These are phyloP conservation scores for Xerocomus alliaceus DNA, from an alignment of 1,284 basidiomycete genomes.

Conservation along the genomic window DNA sequence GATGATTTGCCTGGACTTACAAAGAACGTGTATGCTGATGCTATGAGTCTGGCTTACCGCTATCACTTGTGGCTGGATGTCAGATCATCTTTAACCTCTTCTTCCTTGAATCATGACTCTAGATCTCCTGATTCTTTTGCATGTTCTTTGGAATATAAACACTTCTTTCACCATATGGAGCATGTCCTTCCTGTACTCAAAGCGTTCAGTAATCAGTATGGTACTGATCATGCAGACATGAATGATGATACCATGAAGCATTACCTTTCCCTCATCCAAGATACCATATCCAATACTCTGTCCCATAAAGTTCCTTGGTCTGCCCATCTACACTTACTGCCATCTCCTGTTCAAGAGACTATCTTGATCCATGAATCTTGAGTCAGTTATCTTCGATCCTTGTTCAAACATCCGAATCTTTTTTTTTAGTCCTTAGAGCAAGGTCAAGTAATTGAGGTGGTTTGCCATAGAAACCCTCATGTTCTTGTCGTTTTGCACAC, in stretches of 20 bases:
- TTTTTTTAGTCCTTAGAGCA: not conserved
- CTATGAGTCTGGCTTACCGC: not conserved
- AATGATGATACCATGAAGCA: too few relatives aligned
- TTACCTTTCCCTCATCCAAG: not conserved
- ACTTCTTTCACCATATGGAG: not conserved
- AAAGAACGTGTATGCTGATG: not conserved
- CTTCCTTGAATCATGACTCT: not conserved
- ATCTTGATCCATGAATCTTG: not conserved
- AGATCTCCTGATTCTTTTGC: not conserved
- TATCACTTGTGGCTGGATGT: not conserved
- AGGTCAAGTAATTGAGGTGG: not conserved
- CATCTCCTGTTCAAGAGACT: not conserved
- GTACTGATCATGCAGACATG: too few relatives aligned
- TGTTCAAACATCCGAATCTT: not conserved
- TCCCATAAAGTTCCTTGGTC: not conserved
- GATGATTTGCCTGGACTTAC: not conserved
- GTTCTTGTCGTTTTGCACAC: not conserved
- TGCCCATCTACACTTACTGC: not conserved
- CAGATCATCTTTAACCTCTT: not conserved
- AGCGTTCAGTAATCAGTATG: not conserved
- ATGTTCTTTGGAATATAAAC: not conserved
- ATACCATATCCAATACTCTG: not conserved
- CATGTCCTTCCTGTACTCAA: not conserved
- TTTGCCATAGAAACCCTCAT: not conserved
- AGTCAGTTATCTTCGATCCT: not conserved